Conservation (phyloP, 345 rosid species). For the Pugionium cornutum region DNA sequence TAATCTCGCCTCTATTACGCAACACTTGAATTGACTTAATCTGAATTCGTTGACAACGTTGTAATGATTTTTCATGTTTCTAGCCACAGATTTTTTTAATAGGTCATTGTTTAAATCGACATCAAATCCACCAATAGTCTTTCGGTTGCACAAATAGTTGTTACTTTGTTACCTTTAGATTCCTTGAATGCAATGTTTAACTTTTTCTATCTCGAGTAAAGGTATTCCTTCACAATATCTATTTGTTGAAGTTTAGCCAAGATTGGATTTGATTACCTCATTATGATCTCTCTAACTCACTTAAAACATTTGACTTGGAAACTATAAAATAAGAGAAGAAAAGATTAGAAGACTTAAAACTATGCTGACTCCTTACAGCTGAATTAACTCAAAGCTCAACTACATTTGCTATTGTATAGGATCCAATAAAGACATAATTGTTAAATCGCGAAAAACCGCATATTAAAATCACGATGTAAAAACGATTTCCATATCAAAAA, state of each 20-base stretch:
- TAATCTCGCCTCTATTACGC: too few species aligned
- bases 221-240: too few species aligned
- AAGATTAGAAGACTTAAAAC: background rate
- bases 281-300: background rate
- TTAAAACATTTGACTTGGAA: background rate
- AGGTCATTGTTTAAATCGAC: too few species aligned
- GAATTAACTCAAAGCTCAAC: background rate
- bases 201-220: background rate
- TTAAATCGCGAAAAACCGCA: too few species aligned
- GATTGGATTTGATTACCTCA: background rate
- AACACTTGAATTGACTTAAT: too few species aligned
- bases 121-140: background rate
- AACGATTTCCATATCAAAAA: too few species aligned
- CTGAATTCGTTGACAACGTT: too few species aligned
- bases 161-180: background rate
- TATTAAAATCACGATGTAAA: too few species aligned
- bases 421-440: too few species aligned
- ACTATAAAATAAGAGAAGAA: background rate
- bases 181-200: background rate
- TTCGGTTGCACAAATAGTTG: background rate
- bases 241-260: background rate
- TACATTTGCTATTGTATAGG: too few species aligned
- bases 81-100: too few species aligned
- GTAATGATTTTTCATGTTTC: too few species aligned
- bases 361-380: conserved; percentile 2